These are phyloP conservation scores for Conticribra weissflogii DNA, from an alignment of 108 stramenopile genomes.

Conservation along the genomic window DNA sequence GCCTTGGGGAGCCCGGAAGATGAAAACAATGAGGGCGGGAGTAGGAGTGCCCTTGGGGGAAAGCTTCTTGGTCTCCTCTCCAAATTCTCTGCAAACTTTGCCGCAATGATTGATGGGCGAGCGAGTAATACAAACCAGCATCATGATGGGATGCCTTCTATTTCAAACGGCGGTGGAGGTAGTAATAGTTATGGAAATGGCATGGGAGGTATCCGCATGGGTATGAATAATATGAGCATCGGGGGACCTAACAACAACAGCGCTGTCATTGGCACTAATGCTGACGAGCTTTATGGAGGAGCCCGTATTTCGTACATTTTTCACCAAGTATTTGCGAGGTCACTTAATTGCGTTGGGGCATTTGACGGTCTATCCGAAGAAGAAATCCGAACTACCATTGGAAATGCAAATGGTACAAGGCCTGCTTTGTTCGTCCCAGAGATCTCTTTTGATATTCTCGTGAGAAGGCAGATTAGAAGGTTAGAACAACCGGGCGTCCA, in stretches of 20 bases:
- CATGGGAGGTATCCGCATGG: conserved; percentile 28
- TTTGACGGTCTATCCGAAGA: conserved; percentile 95
- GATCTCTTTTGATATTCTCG: conserved; percentile 95
- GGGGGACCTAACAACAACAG: conserved; percentile 11
- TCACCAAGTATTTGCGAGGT: conserved; percentile 90
- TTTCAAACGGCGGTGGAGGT: conserved; percentile 11
- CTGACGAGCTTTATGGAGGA: conserved; percentile 95
- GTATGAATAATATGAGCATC: conserved; percentile 38
- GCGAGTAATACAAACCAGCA: conserved; percentile 59
- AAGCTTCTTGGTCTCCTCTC: conserved; percentile 86
- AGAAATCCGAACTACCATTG: conserved; percentile 97
- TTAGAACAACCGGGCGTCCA: conserved; percentile 94
- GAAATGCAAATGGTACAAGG: conserved; percentile 94
- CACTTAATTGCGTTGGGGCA: conserved; percentile 86
- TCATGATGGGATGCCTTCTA: conserved; percentile 40
- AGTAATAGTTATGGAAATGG: conserved; percentile 29
- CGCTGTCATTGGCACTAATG: conserved; percentile 35
- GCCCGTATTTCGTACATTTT: conserved; percentile 96
- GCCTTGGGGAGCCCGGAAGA: conserved; percentile 76
- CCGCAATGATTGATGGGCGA: conserved; percentile 86
- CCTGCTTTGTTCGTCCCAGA: conserved; percentile 97
- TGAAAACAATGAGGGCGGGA: conserved; percentile 8
- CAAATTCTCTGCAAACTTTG: conserved; percentile 93
- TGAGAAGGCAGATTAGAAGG: conserved; percentile 90
- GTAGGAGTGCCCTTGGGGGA: conserved; percentile 64